Conservation (phyloP, 148 eudicot genomes). For the Polygonum aviculare region DNA sequence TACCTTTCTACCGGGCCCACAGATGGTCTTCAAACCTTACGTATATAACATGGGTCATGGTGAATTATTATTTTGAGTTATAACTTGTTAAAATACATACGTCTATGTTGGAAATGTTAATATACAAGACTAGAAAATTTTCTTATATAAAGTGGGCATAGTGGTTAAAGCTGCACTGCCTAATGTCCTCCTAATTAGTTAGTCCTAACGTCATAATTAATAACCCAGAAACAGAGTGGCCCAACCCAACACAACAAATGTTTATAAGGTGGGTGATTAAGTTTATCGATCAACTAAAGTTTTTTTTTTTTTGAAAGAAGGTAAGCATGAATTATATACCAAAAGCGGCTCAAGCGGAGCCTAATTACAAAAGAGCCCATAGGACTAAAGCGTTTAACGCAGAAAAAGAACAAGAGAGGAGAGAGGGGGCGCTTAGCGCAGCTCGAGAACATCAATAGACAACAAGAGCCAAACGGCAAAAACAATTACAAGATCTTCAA, state of each 20-base stretch:
- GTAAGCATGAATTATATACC: too few species aligned
- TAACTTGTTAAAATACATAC: not conserved
- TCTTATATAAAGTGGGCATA: not conserved
- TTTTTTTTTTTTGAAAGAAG: too few species aligned
- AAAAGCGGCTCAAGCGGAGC: too few species aligned
- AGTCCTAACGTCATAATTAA: not conserved
- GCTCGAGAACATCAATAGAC: too few species aligned
- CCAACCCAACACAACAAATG: not conserved
- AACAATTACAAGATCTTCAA: too few species aligned
- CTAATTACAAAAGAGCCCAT: too few species aligned
- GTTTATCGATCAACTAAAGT: not conserved
- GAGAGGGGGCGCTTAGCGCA: too few species aligned
- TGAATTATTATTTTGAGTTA: not conserved
- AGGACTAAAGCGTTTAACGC: too few species aligned
- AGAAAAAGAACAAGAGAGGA: too few species aligned
- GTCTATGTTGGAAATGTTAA: not conserved
- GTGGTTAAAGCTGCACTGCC: not conserved
- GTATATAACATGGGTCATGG: not conserved
- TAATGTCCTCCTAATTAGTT: not conserved
- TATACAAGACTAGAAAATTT: not conserved
- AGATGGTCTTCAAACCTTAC: not conserved
- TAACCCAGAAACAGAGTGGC: not conserved
- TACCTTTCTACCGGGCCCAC: too few species aligned
- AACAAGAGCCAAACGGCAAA: too few species aligned
- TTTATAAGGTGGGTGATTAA: not conserved